Evolutionary conservation across 1,284 basidiomycete genomes (phyloP), one percentile per base, ranked within the genome.

Genomic region (Meira nashicola): DNA sequence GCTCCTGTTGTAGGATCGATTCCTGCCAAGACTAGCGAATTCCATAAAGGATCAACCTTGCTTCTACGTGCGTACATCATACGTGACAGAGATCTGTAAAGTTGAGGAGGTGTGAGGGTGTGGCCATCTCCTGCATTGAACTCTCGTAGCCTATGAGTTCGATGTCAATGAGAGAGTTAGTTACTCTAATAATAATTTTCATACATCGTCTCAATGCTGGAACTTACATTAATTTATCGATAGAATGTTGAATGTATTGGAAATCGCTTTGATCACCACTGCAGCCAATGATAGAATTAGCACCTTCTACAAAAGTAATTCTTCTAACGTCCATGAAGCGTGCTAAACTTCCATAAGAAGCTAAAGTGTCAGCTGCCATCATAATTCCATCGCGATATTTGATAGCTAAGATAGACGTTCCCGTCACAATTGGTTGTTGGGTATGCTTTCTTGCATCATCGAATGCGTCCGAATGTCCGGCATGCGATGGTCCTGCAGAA

Each of bases 311-410:
- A 9, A 87, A 79, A 70, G 90, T 86, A 19, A 99, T 84, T 79
- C 94, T 89, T 70, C 89, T 86, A 60, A 98, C 84, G 77, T 94
- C 90, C 83, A 92, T 94, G 86, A 97, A 97, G 19, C 94, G 87
- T 1, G 95, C 92, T 46, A 98, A 87, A 7, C 92, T 96, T 59
- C 95, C 95, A 73, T 97, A 98, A 0, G 95, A 98, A 11, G 91
- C 94, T 54, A 98, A 87, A 71, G 89, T 97, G 83, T 99, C 94
- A 39, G 95, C 91, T n/a, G 95, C 92, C 82, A 99, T 87, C 91
- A 99, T 96, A 68, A 98, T 87, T 2, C 95, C 94, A 72, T 91
- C 92, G 79, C 93, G 92, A 84, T 86, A 98, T 80, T 89, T 89
- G 78, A 98, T 83, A 6, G 89, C 95, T 40, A 98, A 84, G 8